Evolutionary conservation across 2,329 filamentous ascomycete genomes (phyloP), one percentile per base, ranked within the genome.

Genomic region (Teratosphaeria nubilosa): DNA sequence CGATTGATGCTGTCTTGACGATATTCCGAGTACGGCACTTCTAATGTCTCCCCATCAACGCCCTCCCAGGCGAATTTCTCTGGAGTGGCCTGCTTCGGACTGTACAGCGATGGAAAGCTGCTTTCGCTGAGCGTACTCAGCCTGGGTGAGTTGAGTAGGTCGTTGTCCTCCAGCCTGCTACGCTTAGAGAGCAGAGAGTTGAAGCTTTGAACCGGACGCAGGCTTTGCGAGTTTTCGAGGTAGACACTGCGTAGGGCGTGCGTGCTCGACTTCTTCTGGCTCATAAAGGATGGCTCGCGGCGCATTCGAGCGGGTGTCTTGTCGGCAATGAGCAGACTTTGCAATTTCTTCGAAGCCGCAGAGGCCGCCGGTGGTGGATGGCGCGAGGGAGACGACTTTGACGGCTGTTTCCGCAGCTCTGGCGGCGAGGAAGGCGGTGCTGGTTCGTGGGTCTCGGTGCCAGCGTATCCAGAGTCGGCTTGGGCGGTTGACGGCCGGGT

Each of bases 81-180:
- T 9, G 65, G 67, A 51, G 65, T 69, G 11, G 54, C 51, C 3
- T 56, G 34, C 53, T 66, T 66, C 27, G 69, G 65, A 53, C 68
- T 69, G 64, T 73, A 73, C 31, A 73, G 65, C 24, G 68, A 71
- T 5, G 68, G 67, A 55, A 73, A 72, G 64, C 71, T 73, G 61
- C 70, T 72, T 58, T 73, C 70, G 58, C 71, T 73, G 53, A 73
- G 59, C 6, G 67, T 66, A 55, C 71, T 73, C 27, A 73, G 63
- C 16, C 69, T 61, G 11, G 71, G 71, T 14, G 71, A 73, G 37
- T 66, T 64, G 9, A 70, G 60, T 1, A 65, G 60, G 37, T 69
- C 66, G 9, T 69, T 68, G 2, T 65, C 63, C 7, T 66, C 64
- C 10, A 61, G 53, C 48, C 58, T 63, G 51, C 63, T 62, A 16